A percentile compares a stretch with the other conserved stretches of the same genome.
phyloP scores from a whole-genome alignment of 495 filamentous ascomycete genomes.

The Cercophora newfieldiana region DNA sequence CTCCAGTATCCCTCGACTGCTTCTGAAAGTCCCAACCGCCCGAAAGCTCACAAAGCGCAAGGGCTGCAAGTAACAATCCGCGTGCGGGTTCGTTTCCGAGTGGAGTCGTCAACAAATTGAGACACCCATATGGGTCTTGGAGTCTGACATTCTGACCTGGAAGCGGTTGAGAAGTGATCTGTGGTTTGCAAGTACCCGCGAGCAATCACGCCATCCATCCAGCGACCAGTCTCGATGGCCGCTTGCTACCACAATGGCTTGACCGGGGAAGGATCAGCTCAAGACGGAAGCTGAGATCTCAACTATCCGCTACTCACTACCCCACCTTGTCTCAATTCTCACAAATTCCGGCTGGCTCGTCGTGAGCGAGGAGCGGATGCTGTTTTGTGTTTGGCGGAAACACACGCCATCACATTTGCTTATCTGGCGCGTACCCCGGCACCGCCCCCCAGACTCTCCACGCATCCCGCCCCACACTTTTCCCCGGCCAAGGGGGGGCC shows the following conservation, averaged over 20 bases:
- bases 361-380: not conserved
- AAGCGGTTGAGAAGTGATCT: not conserved
- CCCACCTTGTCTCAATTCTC: not conserved
- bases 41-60: not conserved
- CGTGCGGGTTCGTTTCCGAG: not conserved
- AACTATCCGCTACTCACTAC: not conserved
- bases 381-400: slow-evolving; percentile 10
- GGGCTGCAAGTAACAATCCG: not conserved
- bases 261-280: slow-evolving; percentile 7
- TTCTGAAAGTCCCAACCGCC: not conserved
- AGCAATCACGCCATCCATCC: slow-evolving; percentile 6
- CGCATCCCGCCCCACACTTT: slow-evolving; percentile 18
- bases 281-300: slow-evolving; percentile 7
- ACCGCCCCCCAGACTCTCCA: slow-evolving; percentile 13
- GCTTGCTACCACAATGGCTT: slow-evolving; percentile 1
- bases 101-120: not conserved
- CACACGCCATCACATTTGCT: slow-evolving; percentile 14
- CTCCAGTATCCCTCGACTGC: not conserved
- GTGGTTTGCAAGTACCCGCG: slow-evolving; percentile 1
- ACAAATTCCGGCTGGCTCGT: not conserved
- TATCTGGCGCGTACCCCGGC: slow-evolving; percentile 16
- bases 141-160: not conserved
- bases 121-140: not conserved
- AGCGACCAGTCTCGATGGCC: not conserved
- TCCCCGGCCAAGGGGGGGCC: slow-evolving; percentile 7